Evolutionary conservation across 73 alveolate genomes (phyloP).

Genomic region (Stentor coeruleus): DNA sequence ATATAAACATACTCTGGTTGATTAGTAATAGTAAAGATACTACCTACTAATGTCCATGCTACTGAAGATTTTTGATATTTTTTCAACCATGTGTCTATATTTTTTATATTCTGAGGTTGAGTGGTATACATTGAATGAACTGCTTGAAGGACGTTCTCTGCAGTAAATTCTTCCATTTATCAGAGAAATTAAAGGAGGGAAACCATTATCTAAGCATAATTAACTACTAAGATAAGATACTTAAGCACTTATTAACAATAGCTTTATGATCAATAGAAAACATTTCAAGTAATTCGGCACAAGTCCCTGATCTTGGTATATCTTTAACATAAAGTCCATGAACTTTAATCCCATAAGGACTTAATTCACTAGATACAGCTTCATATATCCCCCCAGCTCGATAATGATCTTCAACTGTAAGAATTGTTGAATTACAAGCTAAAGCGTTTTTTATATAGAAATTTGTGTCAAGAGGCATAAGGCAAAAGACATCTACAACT

Average conservation of each 20-base stretch:
- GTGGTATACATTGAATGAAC: background rate
- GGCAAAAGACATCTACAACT: slow-evolving; percentile 63
- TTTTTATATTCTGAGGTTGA: background rate
- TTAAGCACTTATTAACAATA: slow-evolving; percentile 40
- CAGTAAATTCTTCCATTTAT: background rate
- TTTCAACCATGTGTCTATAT: background rate
- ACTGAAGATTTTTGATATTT: background rate
- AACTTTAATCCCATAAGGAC: slow-evolving; percentile 45
- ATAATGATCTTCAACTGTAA: slow-evolving; percentile 76
- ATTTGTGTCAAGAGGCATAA: slow-evolving; percentile 62
- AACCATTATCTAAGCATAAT: too few species aligned
- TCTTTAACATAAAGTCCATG: slow-evolving; percentile 44
- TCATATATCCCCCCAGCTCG: slow-evolving; percentile 64
- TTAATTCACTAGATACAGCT: slow-evolving; percentile 53
- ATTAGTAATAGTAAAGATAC: background rate
- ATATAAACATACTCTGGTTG: background rate
- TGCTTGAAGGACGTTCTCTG: background rate
- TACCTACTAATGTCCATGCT: slow-evolving; percentile 8
- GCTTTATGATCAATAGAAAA: slow-evolving; percentile 52
- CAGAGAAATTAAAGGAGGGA: too few species aligned
- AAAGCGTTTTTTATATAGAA: slow-evolving; percentile 34
- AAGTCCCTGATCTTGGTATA: slow-evolving; percentile 67
- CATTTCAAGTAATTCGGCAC: slow-evolving; percentile 47
- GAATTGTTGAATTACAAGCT: slow-evolving; percentile 33
- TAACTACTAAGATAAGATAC: too few species aligned